Base-by-base conservation (phyloP, 2,329 filamentous ascomycete species). In the Tolypocladium inflatum region DNA sequence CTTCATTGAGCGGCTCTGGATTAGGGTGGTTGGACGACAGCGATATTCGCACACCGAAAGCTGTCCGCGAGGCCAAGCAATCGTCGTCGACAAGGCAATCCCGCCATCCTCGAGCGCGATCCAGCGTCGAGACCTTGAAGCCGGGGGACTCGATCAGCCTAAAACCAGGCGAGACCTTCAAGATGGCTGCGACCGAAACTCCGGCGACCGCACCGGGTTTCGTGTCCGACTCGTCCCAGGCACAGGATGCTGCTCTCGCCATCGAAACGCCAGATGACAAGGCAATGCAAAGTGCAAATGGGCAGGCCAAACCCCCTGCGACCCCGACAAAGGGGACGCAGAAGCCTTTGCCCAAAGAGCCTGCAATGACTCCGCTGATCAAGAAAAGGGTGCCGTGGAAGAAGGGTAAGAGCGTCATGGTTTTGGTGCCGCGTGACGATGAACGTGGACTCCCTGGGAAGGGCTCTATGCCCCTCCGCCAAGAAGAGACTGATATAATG, bases 371-470 rank as follows among this genome's bases (percentile, higher is more conserved):
- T 7, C 82, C 83, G n/a, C 76, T 83, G 15, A 62, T 82, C 9
- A 89, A 82, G 73, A 91, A 89, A 70, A 90, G 87, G 73, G 78
- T 92, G 2, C 79, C 81, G 52, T 91, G 88, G 87, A 87, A 81
- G 87, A 87, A 81, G 66, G 87, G 86, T 58, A 91, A 90, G 74
- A 85, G 83, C 59, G 90, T 90, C 56, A 72, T 89, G 65, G 85
- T 92, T 50, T 76, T 86, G 33, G 73, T 92, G 23, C 89, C 89
- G 7, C 75, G 81, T 52, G 85, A 89, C 61, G 86, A 88, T 56
- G 79, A 83, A 56, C 80, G 87, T 63, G 87, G 87, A 23, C 77
- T 80, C 50, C 75, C 76, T 1, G 82, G 81, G 45, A 77, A 78
- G 42, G 73, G 77, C 0, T 79, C 81, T 0, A 71, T 76, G 58